A percentile compares a stretch with the other conserved stretches of the same genome.
Conservation (phyloP, 768 basidiomycete genomes). For the Pilatotrama ljubarskyi region DNA sequence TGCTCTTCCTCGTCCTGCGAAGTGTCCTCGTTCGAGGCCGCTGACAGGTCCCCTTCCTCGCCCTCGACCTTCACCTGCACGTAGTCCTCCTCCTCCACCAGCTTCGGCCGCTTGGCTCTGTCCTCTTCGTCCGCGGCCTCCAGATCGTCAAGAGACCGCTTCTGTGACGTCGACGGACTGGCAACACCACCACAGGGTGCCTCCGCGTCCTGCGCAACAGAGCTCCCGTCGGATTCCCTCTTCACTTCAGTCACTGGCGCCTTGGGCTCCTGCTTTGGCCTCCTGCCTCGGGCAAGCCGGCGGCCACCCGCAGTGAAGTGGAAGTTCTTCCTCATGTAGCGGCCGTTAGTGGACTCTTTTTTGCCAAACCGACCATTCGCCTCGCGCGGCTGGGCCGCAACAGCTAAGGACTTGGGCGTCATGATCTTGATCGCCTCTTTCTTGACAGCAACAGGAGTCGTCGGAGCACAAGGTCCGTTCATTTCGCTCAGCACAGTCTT, state of each 20-base stretch:
- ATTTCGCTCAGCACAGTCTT: conserved; percentile 6
- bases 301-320: conserved; percentile 22
- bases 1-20: conserved; percentile 18
- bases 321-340: conserved; percentile 40
- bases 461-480: conserved; percentile 3
- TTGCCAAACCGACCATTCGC: conserved; percentile 68
- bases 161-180: conserved; percentile 5
- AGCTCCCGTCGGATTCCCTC: neutral
- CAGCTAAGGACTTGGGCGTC: conserved; percentile 45
- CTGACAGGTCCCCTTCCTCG: conserved; percentile 20
- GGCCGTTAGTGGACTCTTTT: conserved; percentile 52
- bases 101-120: conserved; percentile 16
- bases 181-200: conserved; percentile 2
- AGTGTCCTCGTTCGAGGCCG: conserved; percentile 12
- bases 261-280: conserved; percentile 7
- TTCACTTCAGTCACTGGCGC: neutral
- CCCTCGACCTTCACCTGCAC: conserved; percentile 18
- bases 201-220: neutral
- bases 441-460: neutral
- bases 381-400: conserved; percentile 58
- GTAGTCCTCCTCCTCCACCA: conserved; percentile 3
- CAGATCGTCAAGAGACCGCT: conserved; percentile 6
- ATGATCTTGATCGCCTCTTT: conserved; percentile 19
- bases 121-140: conserved; percentile 19
- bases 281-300: conserved; percentile 3